phyloP scores from a whole-genome alignment of 1,139 yeast species.

The Nakaseomyces delphensis region DNA sequence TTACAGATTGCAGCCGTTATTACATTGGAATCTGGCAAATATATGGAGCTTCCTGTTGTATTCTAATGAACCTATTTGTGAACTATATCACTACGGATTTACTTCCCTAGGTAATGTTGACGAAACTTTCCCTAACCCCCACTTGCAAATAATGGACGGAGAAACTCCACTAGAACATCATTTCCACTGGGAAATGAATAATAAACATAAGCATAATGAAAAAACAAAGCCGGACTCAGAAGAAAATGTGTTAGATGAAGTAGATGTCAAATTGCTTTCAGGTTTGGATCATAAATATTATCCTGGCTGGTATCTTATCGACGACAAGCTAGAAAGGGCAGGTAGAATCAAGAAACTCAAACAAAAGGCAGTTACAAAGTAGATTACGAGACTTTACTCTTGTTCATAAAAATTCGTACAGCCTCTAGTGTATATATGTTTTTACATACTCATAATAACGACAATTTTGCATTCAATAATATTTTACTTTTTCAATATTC shows the following conservation, averaged over 20 bases:
- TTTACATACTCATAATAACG: neutral
- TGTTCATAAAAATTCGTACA: neutral
- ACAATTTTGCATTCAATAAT: neutral
- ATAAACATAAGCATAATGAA: conserved; percentile 12
- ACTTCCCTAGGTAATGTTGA: conserved; percentile 29
- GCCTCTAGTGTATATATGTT: neutral
- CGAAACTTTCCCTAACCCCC: conserved; percentile 29
- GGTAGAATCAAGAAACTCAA: conserved; percentile 22
- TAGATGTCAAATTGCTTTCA: neutral
- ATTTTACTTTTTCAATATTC: no score
- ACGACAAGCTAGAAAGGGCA: conserved; percentile 28
- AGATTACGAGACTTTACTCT: neutral
- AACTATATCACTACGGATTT: conserved; percentile 27
- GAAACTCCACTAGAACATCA: conserved; percentile 7
- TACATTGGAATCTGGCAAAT: conserved; percentile 29
- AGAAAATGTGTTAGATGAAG: conserved; percentile 5
- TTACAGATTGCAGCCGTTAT: conserved; percentile 29
- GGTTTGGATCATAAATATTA: conserved; percentile 14
- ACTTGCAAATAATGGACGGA: conserved; percentile 11
- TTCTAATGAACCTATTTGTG: conserved; percentile 31
- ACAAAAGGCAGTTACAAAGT: neutral
- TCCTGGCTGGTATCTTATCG: conserved; percentile 31
- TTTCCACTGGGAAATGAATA: conserved; percentile 26
- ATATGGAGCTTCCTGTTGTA: conserved; percentile 31
- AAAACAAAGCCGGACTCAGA: conserved; percentile 1